Evolutionary conservation across 306 rosid genomes (phyloP).

Genomic region (Dalbergia cochinchinensis): DNA sequence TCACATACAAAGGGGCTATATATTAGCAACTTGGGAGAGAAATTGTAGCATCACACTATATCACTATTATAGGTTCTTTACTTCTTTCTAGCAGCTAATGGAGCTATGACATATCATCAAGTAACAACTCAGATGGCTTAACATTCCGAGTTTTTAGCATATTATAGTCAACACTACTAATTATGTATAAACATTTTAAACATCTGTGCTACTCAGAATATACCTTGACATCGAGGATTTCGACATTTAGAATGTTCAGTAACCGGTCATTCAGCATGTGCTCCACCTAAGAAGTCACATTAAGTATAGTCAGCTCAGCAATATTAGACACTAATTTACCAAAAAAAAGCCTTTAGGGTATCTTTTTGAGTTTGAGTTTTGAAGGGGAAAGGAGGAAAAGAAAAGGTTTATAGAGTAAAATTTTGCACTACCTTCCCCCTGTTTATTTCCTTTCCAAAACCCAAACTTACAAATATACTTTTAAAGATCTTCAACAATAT

Average conservation of each 20-base stretch:
- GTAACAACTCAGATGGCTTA: constrained; percentile 37
- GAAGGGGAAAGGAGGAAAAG: too few species aligned
- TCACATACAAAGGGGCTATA: background rate
- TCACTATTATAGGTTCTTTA: background rate
- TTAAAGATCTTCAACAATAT: too few species aligned
- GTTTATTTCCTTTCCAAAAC: too few species aligned
- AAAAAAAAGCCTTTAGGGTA: background rate
- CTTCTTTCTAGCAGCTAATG: background rate
- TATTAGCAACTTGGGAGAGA: background rate
- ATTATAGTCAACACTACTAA: background rate
- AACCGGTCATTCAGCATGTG: constrained; percentile 78
- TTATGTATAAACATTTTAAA: constrained; percentile 3
- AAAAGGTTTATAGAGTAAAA: too few species aligned
- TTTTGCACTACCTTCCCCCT: too few species aligned
- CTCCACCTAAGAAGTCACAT: constrained; percentile 63
- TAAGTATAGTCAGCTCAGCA: constrained; percentile 42
- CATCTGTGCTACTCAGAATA: background rate
- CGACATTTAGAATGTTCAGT: constrained; percentile 66
- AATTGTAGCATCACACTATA: background rate
- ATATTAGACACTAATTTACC: constrained; percentile 33
- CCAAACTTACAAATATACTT: too few species aligned
- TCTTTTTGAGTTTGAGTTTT: too few species aligned
- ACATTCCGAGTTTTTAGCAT: constrained; percentile 15
- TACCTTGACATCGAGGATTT: constrained; percentile 81
- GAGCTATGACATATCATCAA: constrained; percentile 10